Evolutionary conservation across 225 moss, liverwort and hornwort species (phyloP).

Genomic region (Pseudisothecium myosuroides): DNA sequence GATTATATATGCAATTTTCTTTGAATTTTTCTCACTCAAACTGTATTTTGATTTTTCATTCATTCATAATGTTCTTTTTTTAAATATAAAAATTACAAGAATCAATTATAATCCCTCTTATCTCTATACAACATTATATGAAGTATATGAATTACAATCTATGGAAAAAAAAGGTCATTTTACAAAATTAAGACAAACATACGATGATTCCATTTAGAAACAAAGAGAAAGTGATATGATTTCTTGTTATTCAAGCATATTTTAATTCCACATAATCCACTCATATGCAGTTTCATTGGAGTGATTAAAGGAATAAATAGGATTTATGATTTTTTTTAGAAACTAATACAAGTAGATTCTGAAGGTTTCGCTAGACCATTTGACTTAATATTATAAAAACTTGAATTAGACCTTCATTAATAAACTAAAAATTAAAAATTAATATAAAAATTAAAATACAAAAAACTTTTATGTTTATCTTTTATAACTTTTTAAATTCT

Average conservation of each 20-base stretch:
- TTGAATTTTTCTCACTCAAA: not conserved
- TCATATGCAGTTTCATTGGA: not conserved
- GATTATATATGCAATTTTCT: not conserved
- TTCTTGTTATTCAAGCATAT: not conserved
- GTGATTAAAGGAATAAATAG: fast-evolving
- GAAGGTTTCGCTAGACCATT: fast-evolving
- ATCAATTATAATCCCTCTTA: fast-evolving
- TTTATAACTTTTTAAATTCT: not conserved
- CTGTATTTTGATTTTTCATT: not conserved
- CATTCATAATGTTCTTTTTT: not conserved
- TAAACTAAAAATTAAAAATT: not conserved
- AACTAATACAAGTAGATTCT: not conserved
- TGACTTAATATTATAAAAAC: not conserved
- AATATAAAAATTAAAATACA: not conserved
- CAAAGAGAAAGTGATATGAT: not conserved
- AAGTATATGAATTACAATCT: not conserved
- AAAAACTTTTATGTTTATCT: not conserved
- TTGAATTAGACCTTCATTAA: not conserved
- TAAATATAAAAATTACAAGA: not conserved
- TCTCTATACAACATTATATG: not conserved
- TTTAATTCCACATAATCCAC: not conserved
- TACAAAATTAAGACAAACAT: not conserved
- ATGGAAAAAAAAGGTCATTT: not conserved
- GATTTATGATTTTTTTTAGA: not conserved
- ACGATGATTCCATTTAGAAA: too few relatives aligned